A percentile compares a stretch with the other conserved stretches of the same genome.
phyloP scores from a whole-genome alignment of 768 basidiomycete genomes.

The Amanita fuliginea region DNA sequence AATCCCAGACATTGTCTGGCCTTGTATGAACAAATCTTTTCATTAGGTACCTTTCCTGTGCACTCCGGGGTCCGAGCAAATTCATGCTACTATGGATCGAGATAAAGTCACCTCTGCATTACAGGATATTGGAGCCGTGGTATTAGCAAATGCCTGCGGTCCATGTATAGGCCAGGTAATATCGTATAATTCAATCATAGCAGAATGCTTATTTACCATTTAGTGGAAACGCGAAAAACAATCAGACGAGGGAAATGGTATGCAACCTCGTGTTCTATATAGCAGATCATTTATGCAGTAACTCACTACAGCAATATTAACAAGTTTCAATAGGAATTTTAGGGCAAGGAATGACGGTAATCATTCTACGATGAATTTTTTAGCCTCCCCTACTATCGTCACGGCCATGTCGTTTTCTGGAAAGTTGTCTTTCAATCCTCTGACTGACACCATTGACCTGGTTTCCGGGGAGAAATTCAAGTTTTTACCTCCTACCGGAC shows the following conservation, averaged over 20 bases:
- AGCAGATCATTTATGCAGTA: not conserved
- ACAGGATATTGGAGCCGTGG: conserved; percentile 85
- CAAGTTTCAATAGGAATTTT: conserved; percentile 87
- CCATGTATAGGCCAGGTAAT: conserved; percentile 92
- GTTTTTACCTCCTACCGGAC: conserved; percentile 76
- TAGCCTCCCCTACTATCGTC: conserved; percentile 93
- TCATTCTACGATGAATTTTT: conserved; percentile 90
- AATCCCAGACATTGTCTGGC: not conserved
- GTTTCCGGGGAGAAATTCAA: conserved; percentile 72
- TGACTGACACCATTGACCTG: conserved; percentile 57
- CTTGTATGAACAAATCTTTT: conserved; percentile 6
- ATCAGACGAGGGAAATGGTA: conserved; percentile 85
- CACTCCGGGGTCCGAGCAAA: conserved; percentile 90
- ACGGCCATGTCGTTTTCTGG: conserved; percentile 98
- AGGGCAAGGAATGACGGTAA: conserved; percentile 98
- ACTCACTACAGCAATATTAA: conserved; percentile 65
- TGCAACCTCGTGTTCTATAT: not conserved
- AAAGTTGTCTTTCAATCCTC: conserved; percentile 86
- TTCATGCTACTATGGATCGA: conserved; percentile 94
- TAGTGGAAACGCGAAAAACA: conserved; percentile 92
- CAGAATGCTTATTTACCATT: conserved; percentile 4
- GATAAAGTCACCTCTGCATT: conserved; percentile 77
- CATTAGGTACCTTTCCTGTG: conserved; percentile 71
- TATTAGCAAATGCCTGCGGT: conserved; percentile 96
- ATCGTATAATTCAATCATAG: not conserved